Conservation (phyloP, 495 filamentous ascomycete species). For the Hamigera avellanea region DNA sequence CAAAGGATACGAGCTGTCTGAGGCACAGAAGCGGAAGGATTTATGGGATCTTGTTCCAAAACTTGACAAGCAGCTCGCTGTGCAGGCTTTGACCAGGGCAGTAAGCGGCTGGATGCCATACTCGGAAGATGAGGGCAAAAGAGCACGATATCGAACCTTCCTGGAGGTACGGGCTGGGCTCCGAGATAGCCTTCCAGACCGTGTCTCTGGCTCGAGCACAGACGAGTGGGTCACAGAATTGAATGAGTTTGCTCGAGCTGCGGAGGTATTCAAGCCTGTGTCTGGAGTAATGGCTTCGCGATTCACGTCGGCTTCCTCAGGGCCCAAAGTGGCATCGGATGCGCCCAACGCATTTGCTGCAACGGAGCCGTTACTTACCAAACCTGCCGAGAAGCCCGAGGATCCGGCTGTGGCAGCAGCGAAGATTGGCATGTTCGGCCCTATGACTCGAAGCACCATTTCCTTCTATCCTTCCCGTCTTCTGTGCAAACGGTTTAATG, state of each 20-base stretch:
- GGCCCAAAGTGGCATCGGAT: slow-evolving; percentile 31
- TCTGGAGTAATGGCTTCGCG: slow-evolving; percentile 83
- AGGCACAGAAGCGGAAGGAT: slow-evolving; percentile 46
- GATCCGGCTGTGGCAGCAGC: slow-evolving; percentile 83
- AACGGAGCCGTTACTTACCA: slow-evolving; percentile 36
- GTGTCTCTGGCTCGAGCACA: slow-evolving; percentile 40
- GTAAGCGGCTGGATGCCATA: slow-evolving; percentile 75
- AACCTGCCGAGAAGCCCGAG: slow-evolving; percentile 49
- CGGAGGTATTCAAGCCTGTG: slow-evolving; percentile 87
- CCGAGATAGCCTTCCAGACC: slow-evolving; percentile 46
- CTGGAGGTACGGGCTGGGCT: slow-evolving; percentile 68
- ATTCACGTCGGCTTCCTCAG: slow-evolving; percentile 64
- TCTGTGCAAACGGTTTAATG: slow-evolving; percentile 86
- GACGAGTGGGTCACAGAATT: slow-evolving; percentile 76
- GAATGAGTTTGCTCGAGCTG: slow-evolving; percentile 77
- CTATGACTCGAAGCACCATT: slow-evolving; percentile 61
- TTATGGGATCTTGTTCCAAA: slow-evolving; percentile 58
- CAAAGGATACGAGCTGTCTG: slow-evolving; percentile 44
- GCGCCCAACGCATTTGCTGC: slow-evolving; percentile 19
- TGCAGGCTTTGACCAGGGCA: slow-evolving; percentile 64
- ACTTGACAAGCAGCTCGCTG: slow-evolving; percentile 61
- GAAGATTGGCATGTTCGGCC: slow-evolving; percentile 85
- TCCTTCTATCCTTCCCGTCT: slow-evolving; percentile 74
- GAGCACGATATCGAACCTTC: slow-evolving; percentile 64
- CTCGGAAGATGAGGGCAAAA: slow-evolving; percentile 66